These are phyloP conservation scores for Niebla homalea DNA, from an alignment of 495 filamentous ascomycete species.

Conservation along the genomic window DNA sequence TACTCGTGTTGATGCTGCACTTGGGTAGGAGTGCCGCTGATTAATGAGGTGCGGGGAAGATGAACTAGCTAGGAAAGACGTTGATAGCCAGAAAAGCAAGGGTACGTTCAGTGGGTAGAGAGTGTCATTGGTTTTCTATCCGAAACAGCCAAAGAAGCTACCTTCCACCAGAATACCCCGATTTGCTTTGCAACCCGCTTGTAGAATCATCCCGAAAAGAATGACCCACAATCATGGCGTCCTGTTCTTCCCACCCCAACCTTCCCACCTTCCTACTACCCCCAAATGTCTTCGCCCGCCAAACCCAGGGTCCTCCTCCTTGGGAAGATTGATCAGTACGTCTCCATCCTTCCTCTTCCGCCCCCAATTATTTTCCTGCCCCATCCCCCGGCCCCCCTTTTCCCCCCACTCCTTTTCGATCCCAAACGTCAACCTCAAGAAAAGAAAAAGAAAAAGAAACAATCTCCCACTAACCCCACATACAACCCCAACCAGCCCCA, in stretches of 20 bases:
- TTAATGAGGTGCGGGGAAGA: too few relatives aligned
- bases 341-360: slow-evolving; percentile 15
- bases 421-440: too few relatives aligned
- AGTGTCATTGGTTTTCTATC: too few relatives aligned
- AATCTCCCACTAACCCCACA: not conserved
- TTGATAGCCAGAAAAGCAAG: too few relatives aligned
- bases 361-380: not conserved
- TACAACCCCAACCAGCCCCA: slow-evolving; percentile 6
- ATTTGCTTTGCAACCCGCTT: too few relatives aligned
- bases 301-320: slow-evolving; percentile 44
- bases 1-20: too few relatives aligned
- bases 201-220: not conserved
- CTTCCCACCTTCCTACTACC: not conserved
- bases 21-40: too few relatives aligned
- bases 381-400: not conserved
- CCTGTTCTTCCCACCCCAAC: not conserved
- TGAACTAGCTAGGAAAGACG: too few relatives aligned
- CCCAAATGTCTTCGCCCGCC: slow-evolving; percentile 5
- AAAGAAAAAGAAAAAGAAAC: too few relatives aligned
- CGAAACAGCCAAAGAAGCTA: too few relatives aligned
- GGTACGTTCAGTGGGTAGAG: too few relatives aligned
- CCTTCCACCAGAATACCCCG: not conserved
- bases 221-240: not conserved
- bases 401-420: not conserved
- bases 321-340: slow-evolving; percentile 44